Percentiles rank a stretch among this genome's conserved stretches.
Conservation (phyloP, 2,329 filamentous ascomycete species). For the Pseudocercospora crystallina region DNA sequence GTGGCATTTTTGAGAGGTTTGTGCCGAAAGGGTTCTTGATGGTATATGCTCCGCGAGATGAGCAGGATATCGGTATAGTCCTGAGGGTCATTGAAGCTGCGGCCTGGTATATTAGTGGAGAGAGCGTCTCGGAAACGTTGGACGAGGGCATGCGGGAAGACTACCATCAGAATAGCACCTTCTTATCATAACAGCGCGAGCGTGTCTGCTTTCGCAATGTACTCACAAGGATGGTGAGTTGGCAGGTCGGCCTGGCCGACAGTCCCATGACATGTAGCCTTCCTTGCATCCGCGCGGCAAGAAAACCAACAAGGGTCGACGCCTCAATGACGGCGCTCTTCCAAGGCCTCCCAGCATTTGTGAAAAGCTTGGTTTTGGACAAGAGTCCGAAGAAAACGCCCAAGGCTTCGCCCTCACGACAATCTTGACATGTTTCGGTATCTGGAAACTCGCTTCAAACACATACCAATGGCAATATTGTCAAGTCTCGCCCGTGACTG, state of each 20-base stretch:
- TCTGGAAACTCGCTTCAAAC: no score
- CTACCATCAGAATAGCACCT: background rate
- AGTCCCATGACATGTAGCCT: background rate
- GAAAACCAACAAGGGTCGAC: no score
- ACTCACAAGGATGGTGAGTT: background rate
- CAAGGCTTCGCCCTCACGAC: no score
- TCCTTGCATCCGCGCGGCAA: background rate
- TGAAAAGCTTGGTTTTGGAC: no score
- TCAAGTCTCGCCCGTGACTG: no score
- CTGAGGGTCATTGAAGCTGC: slow-evolving; percentile 71
- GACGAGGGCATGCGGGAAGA: background rate
- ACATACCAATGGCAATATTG: no score
- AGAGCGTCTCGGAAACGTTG: background rate
- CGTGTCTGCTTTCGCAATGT: background rate
- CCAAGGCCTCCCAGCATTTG: no score
- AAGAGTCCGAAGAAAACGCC: no score
- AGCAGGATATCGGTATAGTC: slow-evolving; percentile 66
- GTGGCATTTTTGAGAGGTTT: slow-evolving; percentile 64
- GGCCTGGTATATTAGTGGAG: slow-evolving; percentile 61
- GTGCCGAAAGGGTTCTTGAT: slow-evolving; percentile 75
- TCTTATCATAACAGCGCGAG: background rate
- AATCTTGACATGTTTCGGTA: no score
- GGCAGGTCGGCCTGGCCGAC: background rate
- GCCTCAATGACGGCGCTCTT: no score
- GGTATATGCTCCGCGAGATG: slow-evolving; percentile 75